A percentile compares a stretch with the other conserved stretches of the same genome.
Conservation (phyloP, 495 filamentous ascomycete genomes). For the Aspergillus conjunctus region DNA sequence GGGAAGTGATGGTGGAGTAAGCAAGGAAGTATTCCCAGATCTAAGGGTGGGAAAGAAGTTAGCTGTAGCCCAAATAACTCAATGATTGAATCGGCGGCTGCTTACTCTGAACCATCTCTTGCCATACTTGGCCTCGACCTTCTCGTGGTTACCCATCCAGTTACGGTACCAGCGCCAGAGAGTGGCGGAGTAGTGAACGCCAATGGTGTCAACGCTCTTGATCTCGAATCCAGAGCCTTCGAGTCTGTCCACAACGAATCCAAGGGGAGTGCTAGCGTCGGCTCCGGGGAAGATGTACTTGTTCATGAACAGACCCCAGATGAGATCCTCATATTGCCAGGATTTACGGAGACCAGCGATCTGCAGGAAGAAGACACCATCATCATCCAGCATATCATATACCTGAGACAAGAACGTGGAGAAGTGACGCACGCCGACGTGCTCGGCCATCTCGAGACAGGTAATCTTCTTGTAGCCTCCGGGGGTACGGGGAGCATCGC, state of each 20-base stretch:
- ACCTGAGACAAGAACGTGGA: slow-evolving; percentile 62
- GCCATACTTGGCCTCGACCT: slow-evolving; percentile 94
- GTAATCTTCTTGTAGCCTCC: slow-evolving; percentile 71
- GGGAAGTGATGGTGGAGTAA: slow-evolving; percentile 86
- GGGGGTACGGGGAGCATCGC: slow-evolving; percentile 61
- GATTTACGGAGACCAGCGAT: slow-evolving; percentile 68
- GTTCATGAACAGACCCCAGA: slow-evolving; percentile 79
- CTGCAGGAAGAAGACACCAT: slow-evolving; percentile 72
- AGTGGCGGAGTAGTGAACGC: slow-evolving; percentile 96
- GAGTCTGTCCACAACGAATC: slow-evolving; percentile 64
- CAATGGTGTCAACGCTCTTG: slow-evolving; percentile 76
- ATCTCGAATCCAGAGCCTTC: slow-evolving; percentile 67
- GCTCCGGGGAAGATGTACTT: slow-evolving; percentile 76
- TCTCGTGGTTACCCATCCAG: slow-evolving; percentile 95
- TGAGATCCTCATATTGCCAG: slow-evolving; percentile 75
- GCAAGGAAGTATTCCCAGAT: slow-evolving; percentile 99
- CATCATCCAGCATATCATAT: slow-evolving; percentile 69
- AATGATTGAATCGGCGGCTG: slow-evolving; percentile 21
- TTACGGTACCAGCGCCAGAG: slow-evolving; percentile 99
- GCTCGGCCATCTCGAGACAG: slow-evolving; percentile 78
- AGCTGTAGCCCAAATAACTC: background rate
- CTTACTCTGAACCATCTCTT: slow-evolving; percentile 93
- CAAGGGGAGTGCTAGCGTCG: slow-evolving; percentile 66
- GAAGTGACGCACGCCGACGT: slow-evolving; percentile 70
- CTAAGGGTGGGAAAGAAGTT: slow-evolving; percentile 47